Conservation (phyloP, 1,139 yeast species). For the Hansenula sp. region DNA sequence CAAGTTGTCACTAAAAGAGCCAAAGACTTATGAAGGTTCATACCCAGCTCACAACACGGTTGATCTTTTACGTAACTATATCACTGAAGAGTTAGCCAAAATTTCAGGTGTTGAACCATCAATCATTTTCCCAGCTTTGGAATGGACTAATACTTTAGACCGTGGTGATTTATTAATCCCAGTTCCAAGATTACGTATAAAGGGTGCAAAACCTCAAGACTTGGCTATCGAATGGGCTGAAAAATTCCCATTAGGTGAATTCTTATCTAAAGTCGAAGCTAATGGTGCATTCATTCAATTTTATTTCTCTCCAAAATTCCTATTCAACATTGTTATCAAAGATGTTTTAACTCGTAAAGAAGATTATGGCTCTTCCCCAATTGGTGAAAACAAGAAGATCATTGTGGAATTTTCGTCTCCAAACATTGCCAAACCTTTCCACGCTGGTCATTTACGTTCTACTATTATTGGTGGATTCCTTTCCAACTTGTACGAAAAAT, state of each 20-base stretch:
- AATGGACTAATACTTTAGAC: constrained; percentile 80
- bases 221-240: constrained; percentile 83
- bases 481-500: constrained; percentile 81
- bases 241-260: constrained; percentile 63
- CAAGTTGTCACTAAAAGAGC: constrained; percentile 29
- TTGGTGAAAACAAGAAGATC: constrained; percentile 72
- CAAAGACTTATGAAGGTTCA: constrained; percentile 42
- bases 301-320: constrained; percentile 63
- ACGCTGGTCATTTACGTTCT: constrained; percentile 97
- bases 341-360: constrained; percentile 61
- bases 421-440: constrained; percentile 98
- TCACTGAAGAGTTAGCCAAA: constrained; percentile 70
- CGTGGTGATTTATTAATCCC: constrained; percentile 94
- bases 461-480: constrained; percentile 98
- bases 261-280: constrained; percentile 66
- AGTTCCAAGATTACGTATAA: constrained; percentile 86
- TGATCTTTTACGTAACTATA: constrained; percentile 85
- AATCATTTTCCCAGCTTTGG: constrained; percentile 80
- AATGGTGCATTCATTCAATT: constrained; percentile 93
- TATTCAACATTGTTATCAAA: constrained; percentile 67
- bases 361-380: constrained; percentile 69
- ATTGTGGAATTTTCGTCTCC: constrained; percentile 95
- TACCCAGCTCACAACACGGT: constrained; percentile 71
- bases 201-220: constrained; percentile 81
- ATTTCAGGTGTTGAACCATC: constrained; percentile 69